phyloP scores from a whole-genome alignment of 805 yeast species.

The Soucietia sequanensis region DNA sequence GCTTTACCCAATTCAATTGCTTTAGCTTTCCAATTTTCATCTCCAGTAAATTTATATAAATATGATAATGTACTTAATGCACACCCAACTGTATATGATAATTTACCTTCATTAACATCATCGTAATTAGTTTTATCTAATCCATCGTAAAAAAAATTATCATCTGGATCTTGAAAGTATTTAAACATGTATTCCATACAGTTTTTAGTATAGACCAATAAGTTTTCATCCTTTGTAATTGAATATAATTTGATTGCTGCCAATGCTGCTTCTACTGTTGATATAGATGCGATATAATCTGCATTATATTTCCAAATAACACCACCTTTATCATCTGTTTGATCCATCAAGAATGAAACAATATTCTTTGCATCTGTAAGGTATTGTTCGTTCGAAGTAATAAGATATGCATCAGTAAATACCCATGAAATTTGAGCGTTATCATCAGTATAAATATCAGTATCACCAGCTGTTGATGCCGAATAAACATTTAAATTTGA shows the following conservation, averaged over 20 bases:
- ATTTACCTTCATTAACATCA: slow-evolving; percentile 22
- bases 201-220: slow-evolving; percentile 12
- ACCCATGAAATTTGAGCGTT: slow-evolving; percentile 19
- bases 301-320: slow-evolving; percentile 14
- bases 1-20: slow-evolving; percentile 19
- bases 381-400: slow-evolving; percentile 9
- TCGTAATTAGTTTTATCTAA: slow-evolving; percentile 8
- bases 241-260: slow-evolving; percentile 14
- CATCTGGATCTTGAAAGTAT: slow-evolving; percentile 16
- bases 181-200: slow-evolving; percentile 16
- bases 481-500: slow-evolving; percentile 19
- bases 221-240: slow-evolving; percentile 6
- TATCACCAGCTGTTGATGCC: slow-evolving; percentile 7
- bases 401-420: slow-evolving; percentile 12
- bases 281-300: slow-evolving; percentile 17
- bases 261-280: slow-evolving; percentile 17
- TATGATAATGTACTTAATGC: slow-evolving; percentile 23
- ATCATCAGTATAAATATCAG: slow-evolving; percentile 20
- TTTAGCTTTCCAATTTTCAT: slow-evolving; percentile 17
- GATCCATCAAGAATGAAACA: slow-evolving; percentile 9
- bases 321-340: slow-evolving; percentile 16
- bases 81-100: slow-evolving; percentile 28
- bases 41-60: slow-evolving; percentile 12
- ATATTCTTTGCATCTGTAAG: slow-evolving; percentile 10
- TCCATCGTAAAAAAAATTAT: slow-evolving; percentile 21